phyloP scores from a whole-genome alignment of 495 filamentous ascomycete species.

The Delitschia confertaspora region DNA sequence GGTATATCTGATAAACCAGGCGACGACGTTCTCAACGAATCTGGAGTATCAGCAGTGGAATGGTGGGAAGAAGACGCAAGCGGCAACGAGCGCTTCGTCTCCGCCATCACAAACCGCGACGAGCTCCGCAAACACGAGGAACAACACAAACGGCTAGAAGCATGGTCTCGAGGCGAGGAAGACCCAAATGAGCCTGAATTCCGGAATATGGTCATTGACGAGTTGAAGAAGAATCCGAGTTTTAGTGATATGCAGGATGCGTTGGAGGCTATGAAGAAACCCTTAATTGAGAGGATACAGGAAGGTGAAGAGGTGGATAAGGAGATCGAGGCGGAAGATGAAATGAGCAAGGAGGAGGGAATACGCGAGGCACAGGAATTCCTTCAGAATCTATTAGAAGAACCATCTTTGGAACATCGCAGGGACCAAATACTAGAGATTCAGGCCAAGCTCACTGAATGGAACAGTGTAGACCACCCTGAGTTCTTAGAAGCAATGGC shows the following conservation, averaged over 20 bases:
- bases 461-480: too few relatives aligned
- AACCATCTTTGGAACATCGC: too few relatives aligned
- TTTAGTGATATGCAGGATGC: constrained; percentile 8
- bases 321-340: not conserved
- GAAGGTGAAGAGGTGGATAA: constrained; percentile 1
- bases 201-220: constrained; percentile 1
- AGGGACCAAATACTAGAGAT: too few relatives aligned
- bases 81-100: not conserved
- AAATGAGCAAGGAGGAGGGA: not conserved
- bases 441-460: too few relatives aligned
- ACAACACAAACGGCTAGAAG: not conserved
- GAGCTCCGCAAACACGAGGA: not conserved
- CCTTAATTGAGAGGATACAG: constrained; percentile 3
- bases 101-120: not conserved
- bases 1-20: too few relatives aligned
- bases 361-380: not conserved
- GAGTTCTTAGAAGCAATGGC: too few relatives aligned
- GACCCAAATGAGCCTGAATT: constrained; percentile 16
- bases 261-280: constrained; percentile 5
- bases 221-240: constrained; percentile 12
- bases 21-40: not conserved
- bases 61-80: constrained; percentile 2
- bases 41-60: not conserved
- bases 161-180: constrained; percentile 8
- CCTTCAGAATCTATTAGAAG: too few relatives aligned